A percentile compares a stretch with the other conserved stretches of the same genome.
Evolutionary conservation across 495 filamentous ascomycete species (phyloP).

Genomic region (Letharia columbiana): DNA sequence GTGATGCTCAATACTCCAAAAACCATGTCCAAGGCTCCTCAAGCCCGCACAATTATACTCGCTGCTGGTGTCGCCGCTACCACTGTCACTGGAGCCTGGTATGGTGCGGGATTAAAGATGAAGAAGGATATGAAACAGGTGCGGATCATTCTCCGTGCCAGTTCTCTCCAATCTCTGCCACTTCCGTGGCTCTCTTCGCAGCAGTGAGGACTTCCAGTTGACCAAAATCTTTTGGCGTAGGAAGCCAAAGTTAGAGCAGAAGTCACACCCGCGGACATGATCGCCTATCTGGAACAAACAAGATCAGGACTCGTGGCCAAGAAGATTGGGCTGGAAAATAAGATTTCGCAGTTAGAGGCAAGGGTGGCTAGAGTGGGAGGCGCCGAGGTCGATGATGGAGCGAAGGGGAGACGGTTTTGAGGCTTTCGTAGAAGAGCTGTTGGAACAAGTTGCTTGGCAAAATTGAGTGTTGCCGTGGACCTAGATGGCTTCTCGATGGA

Average conservation of each 20-base stretch:
- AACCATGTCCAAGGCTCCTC: slow-evolving; percentile 19
- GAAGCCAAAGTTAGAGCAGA: slow-evolving; percentile 37
- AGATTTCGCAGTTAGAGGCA: slow-evolving; percentile 45
- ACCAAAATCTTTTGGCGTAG: slow-evolving; percentile 22
- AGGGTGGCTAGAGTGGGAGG: not conserved
- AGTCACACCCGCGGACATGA: slow-evolving; percentile 45
- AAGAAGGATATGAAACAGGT: slow-evolving; percentile 40
- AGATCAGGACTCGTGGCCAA: slow-evolving; percentile 42
- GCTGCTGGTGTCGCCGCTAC: slow-evolving; percentile 41
- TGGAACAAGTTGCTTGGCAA: not conserved
- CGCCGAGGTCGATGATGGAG: not conserved
- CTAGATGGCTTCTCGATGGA: not conserved
- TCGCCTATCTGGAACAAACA: slow-evolving; percentile 41
- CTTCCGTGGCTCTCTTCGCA: not conserved
- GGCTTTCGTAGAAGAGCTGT: not conserved
- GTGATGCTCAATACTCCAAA: not conserved
- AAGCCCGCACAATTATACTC: slow-evolving; percentile 33
- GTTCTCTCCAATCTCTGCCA: not conserved
- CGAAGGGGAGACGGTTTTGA: not conserved
- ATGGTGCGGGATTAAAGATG: slow-evolving; percentile 47
- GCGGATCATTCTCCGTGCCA: not conserved
- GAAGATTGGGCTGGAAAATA: slow-evolving; percentile 46
- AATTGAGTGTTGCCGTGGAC: not conserved
- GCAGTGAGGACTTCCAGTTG: not conserved
- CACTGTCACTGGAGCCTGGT: slow-evolving; percentile 45